Evolutionary conservation across 768 basidiomycete genomes (phyloP).

Genomic region (Pulveroboletus sp.): DNA sequence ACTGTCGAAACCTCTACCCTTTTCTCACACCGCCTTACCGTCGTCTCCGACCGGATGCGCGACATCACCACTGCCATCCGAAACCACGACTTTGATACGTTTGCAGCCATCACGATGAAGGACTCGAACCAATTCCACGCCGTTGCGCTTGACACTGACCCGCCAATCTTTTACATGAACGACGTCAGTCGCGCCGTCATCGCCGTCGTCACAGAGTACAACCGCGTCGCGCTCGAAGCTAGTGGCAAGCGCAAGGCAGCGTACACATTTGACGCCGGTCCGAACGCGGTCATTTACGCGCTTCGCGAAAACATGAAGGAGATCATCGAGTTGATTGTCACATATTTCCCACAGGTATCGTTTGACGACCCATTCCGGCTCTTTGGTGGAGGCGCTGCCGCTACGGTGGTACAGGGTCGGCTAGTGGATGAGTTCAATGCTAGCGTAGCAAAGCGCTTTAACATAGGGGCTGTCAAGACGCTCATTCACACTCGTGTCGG

Average conservation of each 20-base stretch:
- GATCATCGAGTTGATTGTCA: constrained; percentile 69
- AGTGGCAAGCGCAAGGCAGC: constrained; percentile 73
- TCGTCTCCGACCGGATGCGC: constrained; percentile 87
- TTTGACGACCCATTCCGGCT: constrained; percentile 76
- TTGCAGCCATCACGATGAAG: constrained; percentile 90
- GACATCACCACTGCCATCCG: constrained; percentile 77
- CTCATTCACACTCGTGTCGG: constrained; percentile 93
- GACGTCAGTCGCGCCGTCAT: constrained; percentile 96
- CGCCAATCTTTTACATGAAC: constrained; percentile 99
- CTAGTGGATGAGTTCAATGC: constrained; percentile 72
- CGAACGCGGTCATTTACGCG: constrained; percentile 97
- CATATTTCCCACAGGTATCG: constrained; percentile 81
- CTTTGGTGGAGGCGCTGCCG: constrained; percentile 38
- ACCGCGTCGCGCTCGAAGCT: constrained; percentile 63
- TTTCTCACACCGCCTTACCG: constrained; percentile 84
- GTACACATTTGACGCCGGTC: constrained; percentile 99
- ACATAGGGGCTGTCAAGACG: constrained; percentile 74
- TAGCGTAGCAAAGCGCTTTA: constrained; percentile 68
- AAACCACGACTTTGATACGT: constrained; percentile 76
- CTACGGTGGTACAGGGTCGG: constrained; percentile 37
- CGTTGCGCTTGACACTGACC: constrained; percentile 92
- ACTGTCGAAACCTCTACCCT: constrained; percentile 90
- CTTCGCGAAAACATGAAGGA: constrained; percentile 69
- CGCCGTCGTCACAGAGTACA: constrained; percentile 85
- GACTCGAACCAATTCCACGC: constrained; percentile 99